Evolutionary conservation across 306 rosid genomes (phyloP).

Genomic region (Ziziphus jujuba): DNA sequence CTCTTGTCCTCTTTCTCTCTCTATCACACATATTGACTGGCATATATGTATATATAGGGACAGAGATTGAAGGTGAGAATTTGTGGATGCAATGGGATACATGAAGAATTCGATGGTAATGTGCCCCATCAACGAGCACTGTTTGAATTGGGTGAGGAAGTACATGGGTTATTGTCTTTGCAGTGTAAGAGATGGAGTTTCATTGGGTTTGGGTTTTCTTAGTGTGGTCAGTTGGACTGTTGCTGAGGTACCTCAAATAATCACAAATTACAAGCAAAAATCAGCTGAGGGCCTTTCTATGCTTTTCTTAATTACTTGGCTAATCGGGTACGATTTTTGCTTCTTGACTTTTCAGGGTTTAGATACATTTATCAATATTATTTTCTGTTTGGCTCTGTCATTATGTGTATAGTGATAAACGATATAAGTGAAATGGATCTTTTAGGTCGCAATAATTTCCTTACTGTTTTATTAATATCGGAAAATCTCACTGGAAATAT

Average conservation of each 20-base stretch:
- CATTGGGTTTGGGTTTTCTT: slow-evolving; percentile 54
- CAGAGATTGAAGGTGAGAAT: slow-evolving; percentile 7
- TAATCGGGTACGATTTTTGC: slow-evolving; percentile 53
- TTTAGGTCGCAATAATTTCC: not conserved
- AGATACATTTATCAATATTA: not conserved
- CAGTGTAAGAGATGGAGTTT: slow-evolving; percentile 49
- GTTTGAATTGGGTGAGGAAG: slow-evolving; percentile 43
- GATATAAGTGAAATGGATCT: not conserved
- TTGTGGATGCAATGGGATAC: slow-evolving; percentile 24
- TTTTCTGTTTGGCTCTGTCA: not conserved
- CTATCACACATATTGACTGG: too few species aligned
- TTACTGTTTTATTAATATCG: not conserved
- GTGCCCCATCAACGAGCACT: slow-evolving; percentile 42
- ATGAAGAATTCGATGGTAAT: slow-evolving; percentile 28
- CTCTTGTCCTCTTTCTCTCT: too few species aligned
- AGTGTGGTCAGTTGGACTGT: slow-evolving; percentile 73
- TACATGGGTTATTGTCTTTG: slow-evolving; percentile 39
- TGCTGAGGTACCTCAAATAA: slow-evolving; percentile 85
- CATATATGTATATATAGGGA: not conserved
- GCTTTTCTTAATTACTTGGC: slow-evolving; percentile 79
- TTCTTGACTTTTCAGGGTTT: not conserved
- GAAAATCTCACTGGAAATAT: not conserved
- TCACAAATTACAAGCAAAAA: slow-evolving; percentile 63
- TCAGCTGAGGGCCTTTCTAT: slow-evolving; percentile 72
- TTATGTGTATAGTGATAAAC: too few species aligned